phyloP scores from a whole-genome alignment of 805 yeast species.

The Saccharomycopsis fodiens region DNA sequence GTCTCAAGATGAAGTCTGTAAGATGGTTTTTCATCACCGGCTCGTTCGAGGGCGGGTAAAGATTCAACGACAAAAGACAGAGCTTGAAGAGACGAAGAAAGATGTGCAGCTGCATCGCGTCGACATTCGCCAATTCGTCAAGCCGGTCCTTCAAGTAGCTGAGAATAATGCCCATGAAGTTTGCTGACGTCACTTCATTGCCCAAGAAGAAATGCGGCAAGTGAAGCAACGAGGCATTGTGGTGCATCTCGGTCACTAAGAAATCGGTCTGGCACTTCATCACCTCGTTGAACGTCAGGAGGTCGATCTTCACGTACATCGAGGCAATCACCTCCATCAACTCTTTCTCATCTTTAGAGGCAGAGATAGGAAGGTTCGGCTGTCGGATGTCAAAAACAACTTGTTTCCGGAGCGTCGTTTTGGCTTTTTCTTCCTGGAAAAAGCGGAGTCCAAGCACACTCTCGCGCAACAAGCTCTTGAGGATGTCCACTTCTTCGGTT shows the following conservation, averaged over 20 bases:
- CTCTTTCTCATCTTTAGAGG: slow-evolving; percentile 90
- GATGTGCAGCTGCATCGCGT: slow-evolving; percentile 69
- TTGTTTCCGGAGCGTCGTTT: slow-evolving; percentile 24
- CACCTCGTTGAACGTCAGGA: slow-evolving; percentile 91
- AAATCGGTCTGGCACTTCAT: slow-evolving; percentile 72
- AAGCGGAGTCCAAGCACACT: slow-evolving; percentile 75
- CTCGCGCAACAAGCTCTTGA: slow-evolving; percentile 73
- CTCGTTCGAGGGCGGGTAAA: slow-evolving; percentile 65
- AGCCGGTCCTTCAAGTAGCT: slow-evolving; percentile 68
- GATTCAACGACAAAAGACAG: slow-evolving; percentile 85
- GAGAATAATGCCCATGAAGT: slow-evolving; percentile 77
- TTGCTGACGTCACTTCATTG: slow-evolving; percentile 86
- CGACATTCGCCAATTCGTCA: slow-evolving; percentile 71
- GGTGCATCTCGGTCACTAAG: slow-evolving; percentile 69
- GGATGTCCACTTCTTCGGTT: slow-evolving; percentile 72
- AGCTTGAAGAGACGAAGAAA: slow-evolving; percentile 80
- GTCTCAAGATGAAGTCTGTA: slow-evolving; percentile 71
- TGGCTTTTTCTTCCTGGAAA: slow-evolving; percentile 44
- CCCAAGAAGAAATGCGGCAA: slow-evolving; percentile 92
- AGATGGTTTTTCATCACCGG: slow-evolving; percentile 80
- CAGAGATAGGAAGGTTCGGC: slow-evolving; percentile 76
- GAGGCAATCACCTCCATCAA: slow-evolving; percentile 93
- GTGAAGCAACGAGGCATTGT: slow-evolving; percentile 80
- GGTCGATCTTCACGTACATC: slow-evolving; percentile 87
- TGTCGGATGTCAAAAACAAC: slow-evolving; percentile 57